A percentile compares a stretch with the other conserved stretches of the same genome.
phyloP scores from a whole-genome alignment of 2,329 filamentous ascomycete genomes.

The Nigrospora osmanthi region DNA sequence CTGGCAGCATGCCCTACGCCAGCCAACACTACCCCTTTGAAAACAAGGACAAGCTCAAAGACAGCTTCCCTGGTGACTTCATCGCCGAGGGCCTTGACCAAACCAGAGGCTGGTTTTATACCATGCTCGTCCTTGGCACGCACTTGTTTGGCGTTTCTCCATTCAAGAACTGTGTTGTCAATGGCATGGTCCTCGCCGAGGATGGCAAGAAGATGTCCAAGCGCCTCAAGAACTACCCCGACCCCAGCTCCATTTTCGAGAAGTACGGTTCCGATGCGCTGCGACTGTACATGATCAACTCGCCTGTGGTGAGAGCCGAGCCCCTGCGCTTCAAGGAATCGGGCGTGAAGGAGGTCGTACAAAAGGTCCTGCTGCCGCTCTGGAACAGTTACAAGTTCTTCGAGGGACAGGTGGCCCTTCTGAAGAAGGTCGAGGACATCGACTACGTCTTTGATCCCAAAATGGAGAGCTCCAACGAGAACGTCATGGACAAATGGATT shows the following conservation, averaged over 20 bases:
- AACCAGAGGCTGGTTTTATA: conserved; percentile 96
- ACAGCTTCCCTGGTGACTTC: conserved; percentile 84
- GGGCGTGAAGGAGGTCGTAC: conserved; percentile 90
- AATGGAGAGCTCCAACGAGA: conserved; percentile 68
- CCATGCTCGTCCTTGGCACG: conserved; percentile 77
- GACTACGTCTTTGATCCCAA: conserved; percentile 74
- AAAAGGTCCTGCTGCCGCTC: conserved; percentile 80
- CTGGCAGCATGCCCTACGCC: conserved; percentile 90
- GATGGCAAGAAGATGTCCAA: conserved; percentile 99
- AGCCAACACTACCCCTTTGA: conserved; percentile 89
- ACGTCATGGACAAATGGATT: conserved; percentile 96
- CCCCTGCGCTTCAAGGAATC: conserved; percentile 84
- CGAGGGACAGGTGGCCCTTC: conserved; percentile 73
- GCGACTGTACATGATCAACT: conserved; percentile 94
- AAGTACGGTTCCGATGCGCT: conserved; percentile 89
- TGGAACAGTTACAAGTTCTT: conserved; percentile 99
- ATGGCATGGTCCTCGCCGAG: conserved; percentile 87
- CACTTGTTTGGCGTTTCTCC: conserved; percentile 79
- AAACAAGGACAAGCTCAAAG: conserved; percentile 72
- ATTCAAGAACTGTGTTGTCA: conserved; percentile 95
- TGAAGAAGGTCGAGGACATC: conserved; percentile 76
- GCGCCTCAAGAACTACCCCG: conserved; percentile 90
- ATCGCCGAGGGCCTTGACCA: conserved; percentile 92
- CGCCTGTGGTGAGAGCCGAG: conserved; percentile 86
- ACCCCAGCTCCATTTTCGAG: conserved; percentile 73